Conservation (phyloP, 2,329 filamentous ascomycete species). For the Diaporthe nobilis region DNA sequence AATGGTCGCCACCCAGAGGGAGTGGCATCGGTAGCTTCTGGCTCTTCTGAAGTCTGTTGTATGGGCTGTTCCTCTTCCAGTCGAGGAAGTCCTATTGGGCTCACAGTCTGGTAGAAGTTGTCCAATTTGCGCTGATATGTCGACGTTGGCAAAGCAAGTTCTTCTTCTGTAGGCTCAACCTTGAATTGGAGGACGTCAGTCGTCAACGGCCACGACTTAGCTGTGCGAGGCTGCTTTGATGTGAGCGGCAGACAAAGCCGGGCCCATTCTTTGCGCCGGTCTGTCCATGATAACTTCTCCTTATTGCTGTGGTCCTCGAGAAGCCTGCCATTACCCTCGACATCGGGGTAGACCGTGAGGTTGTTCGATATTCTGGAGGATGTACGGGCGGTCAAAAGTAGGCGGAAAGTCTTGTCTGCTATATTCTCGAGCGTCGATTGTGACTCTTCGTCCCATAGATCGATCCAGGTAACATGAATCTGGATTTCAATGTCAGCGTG, state of each 20-base stretch:
- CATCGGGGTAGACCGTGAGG: constrained; percentile 43
- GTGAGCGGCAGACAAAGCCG: constrained; percentile 44
- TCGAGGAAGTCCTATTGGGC: constrained; percentile 28
- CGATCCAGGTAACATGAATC: constrained; percentile 60
- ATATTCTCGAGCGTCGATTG: constrained; percentile 54
- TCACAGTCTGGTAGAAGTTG: background rate
- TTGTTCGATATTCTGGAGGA: constrained; percentile 44
- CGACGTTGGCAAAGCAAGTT: constrained; percentile 31
- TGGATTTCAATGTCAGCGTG: constrained; percentile 37
- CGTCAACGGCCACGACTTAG: constrained; percentile 16
- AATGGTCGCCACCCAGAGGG: constrained; percentile 40
- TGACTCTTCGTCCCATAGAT: constrained; percentile 44
- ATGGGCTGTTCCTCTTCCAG: background rate
- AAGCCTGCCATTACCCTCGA: constrained; percentile 47
- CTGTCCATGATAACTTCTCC: constrained; percentile 55
- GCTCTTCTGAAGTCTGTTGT: background rate
- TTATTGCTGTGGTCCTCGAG: constrained; percentile 49
- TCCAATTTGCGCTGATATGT: constrained; percentile 16
- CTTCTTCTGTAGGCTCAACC: constrained; percentile 32
- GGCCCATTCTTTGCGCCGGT: constrained; percentile 53
- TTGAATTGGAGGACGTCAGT: constrained; percentile 33
- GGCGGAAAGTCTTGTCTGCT: constrained; percentile 61
- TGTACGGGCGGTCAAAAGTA: constrained; percentile 56
- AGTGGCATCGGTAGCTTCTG: constrained; percentile 24
- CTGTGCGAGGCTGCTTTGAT: background rate